A percentile compares a stretch with the other conserved stretches of the same genome.
Conservation (phyloP, 1,284 basidiomycete species). For the Coniferiporia sulphurascens region DNA sequence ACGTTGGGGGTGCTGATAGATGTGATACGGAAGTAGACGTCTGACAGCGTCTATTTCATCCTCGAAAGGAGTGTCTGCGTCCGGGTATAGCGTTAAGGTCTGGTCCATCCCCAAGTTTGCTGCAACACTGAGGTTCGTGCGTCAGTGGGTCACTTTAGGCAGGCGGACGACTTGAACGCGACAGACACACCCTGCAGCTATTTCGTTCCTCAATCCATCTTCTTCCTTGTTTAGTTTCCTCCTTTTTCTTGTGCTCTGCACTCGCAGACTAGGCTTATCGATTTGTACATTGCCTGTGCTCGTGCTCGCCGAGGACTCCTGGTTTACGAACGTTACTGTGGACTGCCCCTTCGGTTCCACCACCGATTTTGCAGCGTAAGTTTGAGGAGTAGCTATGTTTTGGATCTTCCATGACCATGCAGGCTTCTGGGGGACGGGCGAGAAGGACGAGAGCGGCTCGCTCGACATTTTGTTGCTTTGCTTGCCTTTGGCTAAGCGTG, state of each 20-base stretch:
- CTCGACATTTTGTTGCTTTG: conserved; percentile 8
- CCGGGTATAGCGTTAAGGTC: conserved; percentile 50
- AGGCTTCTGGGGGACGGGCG: neutral
- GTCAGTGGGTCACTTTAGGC: neutral
- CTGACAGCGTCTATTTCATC: conserved; percentile 57
- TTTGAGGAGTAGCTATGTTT: conserved; percentile 15
- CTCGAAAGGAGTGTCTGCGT: conserved; percentile 61
- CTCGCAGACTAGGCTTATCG: neutral
- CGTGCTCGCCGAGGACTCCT: neutral
- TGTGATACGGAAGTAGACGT: conserved; percentile 69
- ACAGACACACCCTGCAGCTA: conserved; percentile 9
- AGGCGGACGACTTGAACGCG: neutral
- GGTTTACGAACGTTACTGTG: conserved; percentile 1
- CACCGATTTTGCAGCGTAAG: conserved; percentile 12
- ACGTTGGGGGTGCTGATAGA: conserved; percentile 66
- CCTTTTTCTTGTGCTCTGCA: conserved; percentile 4
- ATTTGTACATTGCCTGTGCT: neutral
- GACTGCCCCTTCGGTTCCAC: neutral
- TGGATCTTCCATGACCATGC: conserved; percentile 15
- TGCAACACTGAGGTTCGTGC: conserved; percentile 40
- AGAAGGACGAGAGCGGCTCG: conserved; percentile 3
- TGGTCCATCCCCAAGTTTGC: conserved; percentile 59
- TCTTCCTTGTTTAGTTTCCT: conserved; percentile 15
- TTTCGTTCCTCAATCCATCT: conserved; percentile 11
- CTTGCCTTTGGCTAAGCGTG: conserved; percentile 7